A percentile compares a stretch with the other conserved stretches of the same genome.
phyloP scores from a whole-genome alignment of 2,329 filamentous ascomycete species.

The Apiospora koreana region DNA sequence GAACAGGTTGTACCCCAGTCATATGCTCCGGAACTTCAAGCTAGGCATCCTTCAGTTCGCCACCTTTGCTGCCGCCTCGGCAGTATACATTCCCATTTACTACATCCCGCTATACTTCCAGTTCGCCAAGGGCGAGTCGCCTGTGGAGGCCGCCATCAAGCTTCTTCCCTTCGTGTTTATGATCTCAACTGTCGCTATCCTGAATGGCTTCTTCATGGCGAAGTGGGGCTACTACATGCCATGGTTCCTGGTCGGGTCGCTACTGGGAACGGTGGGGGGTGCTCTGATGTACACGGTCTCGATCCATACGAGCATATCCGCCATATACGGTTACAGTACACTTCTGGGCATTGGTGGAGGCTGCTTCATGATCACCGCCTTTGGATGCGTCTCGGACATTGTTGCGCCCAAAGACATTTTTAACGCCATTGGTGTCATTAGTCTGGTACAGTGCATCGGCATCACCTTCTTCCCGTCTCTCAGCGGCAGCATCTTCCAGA shows the following conservation, averaged over 20 bases:
- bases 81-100: slow-evolving; percentile 37
- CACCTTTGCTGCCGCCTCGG: slow-evolving; percentile 33
- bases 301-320: neutral
- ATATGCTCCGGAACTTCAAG: slow-evolving; percentile 37
- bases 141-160: slow-evolving; percentile 36
- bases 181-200: slow-evolving; percentile 33
- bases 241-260: slow-evolving; percentile 39
- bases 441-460: neutral
- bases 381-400: neutral
- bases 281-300: slow-evolving; percentile 29
- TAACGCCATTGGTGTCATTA: neutral
- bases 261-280: slow-evolving; percentile 36
- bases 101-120: slow-evolving; percentile 53
- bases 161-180: slow-evolving; percentile 42
- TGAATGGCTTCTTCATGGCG: slow-evolving; percentile 36
- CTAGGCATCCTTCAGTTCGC: slow-evolving; percentile 37
- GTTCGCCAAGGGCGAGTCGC: slow-evolving; percentile 42
- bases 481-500: neutral
- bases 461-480: neutral
- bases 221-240: slow-evolving; percentile 39
- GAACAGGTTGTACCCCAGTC: slow-evolving; percentile 39
- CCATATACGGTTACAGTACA: neutral
- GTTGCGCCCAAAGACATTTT: neutral
- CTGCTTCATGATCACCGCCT: neutral
- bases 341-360: neutral